Base-by-base conservation (phyloP, 2,329 filamentous ascomycete species). In the Clathrospora elynae region DNA sequence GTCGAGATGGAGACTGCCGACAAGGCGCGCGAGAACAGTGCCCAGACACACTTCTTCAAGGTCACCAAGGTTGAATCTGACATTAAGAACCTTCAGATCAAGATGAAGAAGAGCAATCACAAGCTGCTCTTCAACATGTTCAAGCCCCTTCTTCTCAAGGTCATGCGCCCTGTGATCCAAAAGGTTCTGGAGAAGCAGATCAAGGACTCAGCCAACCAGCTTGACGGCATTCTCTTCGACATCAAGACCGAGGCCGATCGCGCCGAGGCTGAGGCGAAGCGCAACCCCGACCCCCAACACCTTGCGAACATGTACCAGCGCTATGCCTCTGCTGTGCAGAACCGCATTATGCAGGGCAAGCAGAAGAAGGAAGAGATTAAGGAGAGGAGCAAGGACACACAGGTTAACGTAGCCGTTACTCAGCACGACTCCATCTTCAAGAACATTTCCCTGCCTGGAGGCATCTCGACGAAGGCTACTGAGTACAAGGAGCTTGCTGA, bases 401-500 rank as follows among this genome's bases (percentile, higher is more conserved):
- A 87, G 73, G 83, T 91, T 70, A 93, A 95, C 68, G 75, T 91
- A 30, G 87, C 88, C n/a, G 76, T 91, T 53, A 95, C 90, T 26
- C 83, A 90, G 73, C 82, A 96, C 57, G 89, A 96, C 65, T 91
- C 88, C 54, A 89, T 97, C 54, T 96, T 99, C 85, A 87, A 89
- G 64, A 78, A 92, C 66, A 85, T 99, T 66, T 80, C 85, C 43
- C 79, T 99, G 5, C 90, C 91, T 17, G 88, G 88, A 20, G 91
- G 90, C 41, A 92, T 96, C 68, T 93, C 88, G 58, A 85, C 83
- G 75, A 96, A 96, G 82, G 91, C 92, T 7, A 95, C 89, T 16
- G 90, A 96, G 72, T 97, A 95, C 80, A 89, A 84, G 75, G 84
- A 96, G 14, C 79, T 96, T 44, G 89, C 92, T 6, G 78, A 77